Evolutionary conservation across 169 alveolate species (phyloP).

Genomic region (Perkinsus marinus): DNA sequence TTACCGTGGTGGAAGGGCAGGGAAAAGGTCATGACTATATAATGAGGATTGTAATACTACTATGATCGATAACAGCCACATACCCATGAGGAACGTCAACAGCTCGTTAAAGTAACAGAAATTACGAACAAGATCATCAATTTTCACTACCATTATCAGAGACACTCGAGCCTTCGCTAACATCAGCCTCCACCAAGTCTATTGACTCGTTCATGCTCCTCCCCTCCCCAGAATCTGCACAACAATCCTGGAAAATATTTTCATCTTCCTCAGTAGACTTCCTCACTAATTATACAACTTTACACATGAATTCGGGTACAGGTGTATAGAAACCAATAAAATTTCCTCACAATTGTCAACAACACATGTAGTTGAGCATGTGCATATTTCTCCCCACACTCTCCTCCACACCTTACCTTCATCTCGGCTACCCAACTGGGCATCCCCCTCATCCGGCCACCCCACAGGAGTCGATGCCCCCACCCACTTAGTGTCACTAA

Average conservation of each 20-base stretch:
- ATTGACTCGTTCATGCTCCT: background rate
- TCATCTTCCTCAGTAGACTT: too few species aligned
- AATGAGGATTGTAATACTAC: background rate
- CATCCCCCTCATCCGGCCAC: background rate
- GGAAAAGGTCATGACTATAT: background rate
- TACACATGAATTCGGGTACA: too few species aligned
- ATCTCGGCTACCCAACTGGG: background rate
- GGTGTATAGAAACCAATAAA: too few species aligned
- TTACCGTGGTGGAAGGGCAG: background rate
- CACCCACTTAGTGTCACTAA: background rate
- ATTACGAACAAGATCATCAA: background rate
- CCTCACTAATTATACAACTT: too few species aligned
- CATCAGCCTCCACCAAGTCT: background rate
- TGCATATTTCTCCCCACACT: too few species aligned
- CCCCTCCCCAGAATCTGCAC: background rate
- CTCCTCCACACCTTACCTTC: background rate
- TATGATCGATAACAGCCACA: background rate
- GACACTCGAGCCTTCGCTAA: background rate
- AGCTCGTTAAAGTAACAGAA: too few species aligned
- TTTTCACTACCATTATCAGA: background rate
- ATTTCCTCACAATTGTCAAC: too few species aligned
- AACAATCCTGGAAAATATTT: too few species aligned
- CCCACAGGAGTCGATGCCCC: background rate
- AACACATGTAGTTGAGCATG: too few species aligned
- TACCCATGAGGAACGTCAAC: too few species aligned